A percentile compares a stretch with the other conserved stretches of the same genome.
phyloP scores from a whole-genome alignment of 1,284 basidiomycete genomes.

The Puccinia horiana region DNA sequence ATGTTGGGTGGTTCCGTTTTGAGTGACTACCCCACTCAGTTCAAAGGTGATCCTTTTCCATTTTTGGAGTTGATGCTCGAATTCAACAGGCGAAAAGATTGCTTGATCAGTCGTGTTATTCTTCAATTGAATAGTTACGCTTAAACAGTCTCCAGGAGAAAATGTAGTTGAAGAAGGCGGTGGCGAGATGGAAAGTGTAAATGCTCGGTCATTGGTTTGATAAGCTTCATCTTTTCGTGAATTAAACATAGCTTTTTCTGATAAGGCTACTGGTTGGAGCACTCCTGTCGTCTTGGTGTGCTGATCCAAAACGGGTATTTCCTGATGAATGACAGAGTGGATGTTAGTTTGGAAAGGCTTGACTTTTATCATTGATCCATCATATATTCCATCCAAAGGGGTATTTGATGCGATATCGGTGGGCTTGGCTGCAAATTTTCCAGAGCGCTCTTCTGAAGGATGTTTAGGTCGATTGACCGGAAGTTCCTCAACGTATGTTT shows the following conservation, averaged over 20 bases:
- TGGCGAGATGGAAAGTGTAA: conserved; percentile 10
- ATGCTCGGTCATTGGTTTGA: conserved; percentile 1
- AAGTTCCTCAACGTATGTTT: conserved; percentile 22
- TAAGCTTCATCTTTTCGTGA: background rate
- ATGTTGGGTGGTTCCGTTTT: conserved; percentile 9
- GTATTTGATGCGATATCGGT: background rate
- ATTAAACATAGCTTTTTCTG: background rate
- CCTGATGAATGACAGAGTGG: background rate
- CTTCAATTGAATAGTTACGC: conserved; percentile 10
- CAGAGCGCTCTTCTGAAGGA: conserved; percentile 21
- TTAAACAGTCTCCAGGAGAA: conserved; percentile 10
- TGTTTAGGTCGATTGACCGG: conserved; percentile 13
- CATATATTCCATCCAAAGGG: background rate
- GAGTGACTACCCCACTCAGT: background rate
- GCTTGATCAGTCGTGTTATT: background rate
- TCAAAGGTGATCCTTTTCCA: conserved; percentile 23
- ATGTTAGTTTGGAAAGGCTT: conserved; percentile 34
- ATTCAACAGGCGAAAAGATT: background rate
- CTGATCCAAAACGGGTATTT: conserved; percentile 5
- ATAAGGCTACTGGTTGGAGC: background rate
- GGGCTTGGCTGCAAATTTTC: conserved; percentile 5
- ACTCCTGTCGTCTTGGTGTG: background rate
- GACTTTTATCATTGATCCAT: background rate
- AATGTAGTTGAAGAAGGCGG: conserved; percentile 6
- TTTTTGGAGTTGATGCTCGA: conserved; percentile 25